Conservation (phyloP, 257 asterid genomes). For the Penstemon barbatus region DNA sequence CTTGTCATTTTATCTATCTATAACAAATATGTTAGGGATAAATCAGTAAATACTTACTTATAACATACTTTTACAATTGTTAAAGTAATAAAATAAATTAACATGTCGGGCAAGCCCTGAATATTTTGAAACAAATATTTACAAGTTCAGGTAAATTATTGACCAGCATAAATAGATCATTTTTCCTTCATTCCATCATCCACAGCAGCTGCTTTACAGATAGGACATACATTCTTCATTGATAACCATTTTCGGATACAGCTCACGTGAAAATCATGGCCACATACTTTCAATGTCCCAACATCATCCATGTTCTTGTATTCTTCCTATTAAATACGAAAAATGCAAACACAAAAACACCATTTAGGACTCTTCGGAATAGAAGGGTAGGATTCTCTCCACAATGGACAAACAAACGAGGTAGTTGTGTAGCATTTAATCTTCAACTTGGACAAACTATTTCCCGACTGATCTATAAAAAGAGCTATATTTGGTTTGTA, state of each 20-base stretch:
- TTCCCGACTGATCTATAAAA: background rate
- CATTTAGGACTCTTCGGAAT: background rate
- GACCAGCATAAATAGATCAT: slow-evolving; percentile 24
- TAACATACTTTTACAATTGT: too few species aligned
- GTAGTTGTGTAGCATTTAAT: too few species aligned
- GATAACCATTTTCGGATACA: slow-evolving; percentile 77
- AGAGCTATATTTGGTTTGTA: background rate
- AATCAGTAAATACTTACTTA: too few species aligned
- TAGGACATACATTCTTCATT: slow-evolving; percentile 67
- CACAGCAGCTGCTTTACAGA: slow-evolving; percentile 63
- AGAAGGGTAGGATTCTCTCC: too few species aligned
- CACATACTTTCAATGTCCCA: slow-evolving; percentile 56
- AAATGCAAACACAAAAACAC: slow-evolving; percentile 18
- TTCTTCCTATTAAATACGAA: slow-evolving; percentile 54
- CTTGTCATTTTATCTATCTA: too few species aligned
- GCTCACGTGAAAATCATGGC: slow-evolving; percentile 68
- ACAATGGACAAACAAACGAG: too few species aligned
- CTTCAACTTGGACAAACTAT: too few species aligned
- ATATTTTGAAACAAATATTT: too few species aligned
- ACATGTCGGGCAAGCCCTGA: too few species aligned
- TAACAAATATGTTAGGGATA: too few species aligned
- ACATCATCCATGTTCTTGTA: slow-evolving; percentile 61
- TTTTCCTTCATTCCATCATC: slow-evolving; percentile 39
- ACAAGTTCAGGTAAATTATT: slow-evolving; percentile 24
- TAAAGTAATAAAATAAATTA: too few species aligned